Percentiles rank a stretch among this genome's conserved stretches.
phyloP scores from a whole-genome alignment of 176 grass and related monocot genomes.

The Phragmites australis region DNA sequence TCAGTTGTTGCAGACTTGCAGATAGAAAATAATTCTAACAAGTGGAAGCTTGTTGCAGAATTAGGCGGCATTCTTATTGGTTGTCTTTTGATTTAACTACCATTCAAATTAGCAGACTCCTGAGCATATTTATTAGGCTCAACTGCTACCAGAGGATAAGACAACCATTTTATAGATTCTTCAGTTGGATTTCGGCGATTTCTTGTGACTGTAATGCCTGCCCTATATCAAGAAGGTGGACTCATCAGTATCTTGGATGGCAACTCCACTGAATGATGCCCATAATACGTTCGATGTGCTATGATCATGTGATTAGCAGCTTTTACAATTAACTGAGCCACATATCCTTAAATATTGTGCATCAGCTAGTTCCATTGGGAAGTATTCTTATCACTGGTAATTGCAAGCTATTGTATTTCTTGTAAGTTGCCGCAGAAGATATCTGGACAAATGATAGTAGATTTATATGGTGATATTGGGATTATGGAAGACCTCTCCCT shows the following conservation, averaged over 20 bases:
- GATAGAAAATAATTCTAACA: constrained; percentile 60
- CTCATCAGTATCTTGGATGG: constrained; percentile 46
- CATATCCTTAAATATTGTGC: constrained; percentile 45
- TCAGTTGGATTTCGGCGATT: constrained; percentile 44
- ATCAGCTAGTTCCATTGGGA: constrained; percentile 51
- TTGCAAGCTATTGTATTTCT: constrained; percentile 47
- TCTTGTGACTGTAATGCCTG: constrained; percentile 43
- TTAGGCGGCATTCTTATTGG: constrained; percentile 67
- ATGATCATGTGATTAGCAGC: constrained; percentile 39
- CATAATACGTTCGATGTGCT: constrained; percentile 28
- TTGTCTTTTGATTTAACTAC: constrained; percentile 73
- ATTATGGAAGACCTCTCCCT: constrained; percentile 51
- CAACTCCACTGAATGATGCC: constrained; percentile 34
- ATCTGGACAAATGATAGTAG: constrained; percentile 51
- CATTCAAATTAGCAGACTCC: constrained; percentile 52
- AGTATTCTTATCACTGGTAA: constrained; percentile 37
- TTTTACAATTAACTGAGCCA: constrained; percentile 49
- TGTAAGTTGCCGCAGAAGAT: constrained; percentile 45
- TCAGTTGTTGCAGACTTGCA: constrained; percentile 67
- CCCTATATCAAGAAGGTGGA: constrained; percentile 45
- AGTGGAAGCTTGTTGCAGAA: constrained; percentile 86
- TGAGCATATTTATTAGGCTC: constrained; percentile 56
- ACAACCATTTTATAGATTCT: constrained; percentile 37
- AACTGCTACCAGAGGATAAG: constrained; percentile 52
- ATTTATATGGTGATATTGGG: constrained; percentile 48